Evolutionary conservation across 1,284 basidiomycete species (phyloP).

Genomic region (Tremellales sp.): DNA sequence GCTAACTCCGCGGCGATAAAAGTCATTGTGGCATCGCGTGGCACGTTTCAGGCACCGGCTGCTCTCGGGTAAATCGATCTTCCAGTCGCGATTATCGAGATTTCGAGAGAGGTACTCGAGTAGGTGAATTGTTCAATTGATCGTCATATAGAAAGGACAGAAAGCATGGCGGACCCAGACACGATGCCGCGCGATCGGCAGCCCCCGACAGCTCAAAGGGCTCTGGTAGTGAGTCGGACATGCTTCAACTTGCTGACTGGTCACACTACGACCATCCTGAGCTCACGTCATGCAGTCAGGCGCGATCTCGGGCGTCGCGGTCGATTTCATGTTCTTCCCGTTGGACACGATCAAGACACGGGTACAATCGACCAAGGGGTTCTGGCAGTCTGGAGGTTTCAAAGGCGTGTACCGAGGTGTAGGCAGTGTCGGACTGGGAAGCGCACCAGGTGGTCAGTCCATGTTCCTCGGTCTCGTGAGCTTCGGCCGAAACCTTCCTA

Average conservation of each 20-base stretch:
- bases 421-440: conserved; percentile 91
- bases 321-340: conserved; percentile 93
- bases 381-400: conserved; percentile 81
- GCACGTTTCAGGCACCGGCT: neutral
- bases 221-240: conserved; percentile 30
- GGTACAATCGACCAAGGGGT: conserved; percentile 83
- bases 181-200: conserved; percentile 2
- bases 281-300: conserved; percentile 75
- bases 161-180: conserved; percentile 15
- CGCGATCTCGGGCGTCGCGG: conserved; percentile 78
- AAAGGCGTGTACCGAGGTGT: conserved; percentile 89
- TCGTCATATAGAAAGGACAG: no score
- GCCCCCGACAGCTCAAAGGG: conserved; percentile 36
- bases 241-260: neutral
- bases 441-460: conserved; percentile 85
- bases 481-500: neutral
- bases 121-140: no score
- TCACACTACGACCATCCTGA: neutral
- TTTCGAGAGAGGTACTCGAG: no score
- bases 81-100: neutral
- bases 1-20: neutral
- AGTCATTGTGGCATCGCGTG: neutral
- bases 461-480: neutral
- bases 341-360: conserved; percentile 96
- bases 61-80: neutral